phyloP scores from a whole-genome alignment of 2,329 filamentous ascomycete genomes.

The Phialocephala sp. region DNA sequence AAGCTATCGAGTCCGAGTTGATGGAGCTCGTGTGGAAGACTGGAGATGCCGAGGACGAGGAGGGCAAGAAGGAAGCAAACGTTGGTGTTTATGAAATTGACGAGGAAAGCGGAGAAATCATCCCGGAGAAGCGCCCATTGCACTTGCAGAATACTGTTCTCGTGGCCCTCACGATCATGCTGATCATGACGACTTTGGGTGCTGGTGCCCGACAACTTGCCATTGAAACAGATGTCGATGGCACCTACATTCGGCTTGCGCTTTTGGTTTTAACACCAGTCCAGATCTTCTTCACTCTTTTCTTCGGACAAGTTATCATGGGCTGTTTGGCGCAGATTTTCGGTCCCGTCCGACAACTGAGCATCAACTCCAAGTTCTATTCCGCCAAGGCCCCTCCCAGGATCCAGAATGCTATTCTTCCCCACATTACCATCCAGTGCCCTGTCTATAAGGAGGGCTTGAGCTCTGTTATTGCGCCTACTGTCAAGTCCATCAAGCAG shows the following conservation, averaged over 20 bases:
- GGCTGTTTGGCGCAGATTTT: conserved; percentile 78
- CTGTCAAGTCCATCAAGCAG: conserved; percentile 77
- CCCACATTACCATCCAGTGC: conserved; percentile 82
- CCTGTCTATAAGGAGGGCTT: conserved; percentile 89
- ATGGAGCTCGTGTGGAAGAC: conserved; percentile 79
- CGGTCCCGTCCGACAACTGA: conserved; percentile 75
- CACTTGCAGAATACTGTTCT: conserved; percentile 74
- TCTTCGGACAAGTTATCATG: conserved; percentile 80
- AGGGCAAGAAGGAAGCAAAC: conserved; percentile 55
- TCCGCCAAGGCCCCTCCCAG: conserved; percentile 73
- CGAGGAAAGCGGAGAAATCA: conserved; percentile 71
- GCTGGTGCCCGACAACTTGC: conserved; percentile 73
- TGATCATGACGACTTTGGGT: conserved; percentile 71
- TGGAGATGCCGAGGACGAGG: conserved; percentile 60
- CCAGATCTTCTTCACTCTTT: conserved; percentile 81
- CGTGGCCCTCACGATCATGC: conserved; percentile 67
- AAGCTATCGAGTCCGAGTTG: conserved; percentile 75
- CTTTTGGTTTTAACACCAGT: conserved; percentile 71
- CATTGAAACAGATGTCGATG: conserved; percentile 70
- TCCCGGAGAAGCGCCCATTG: conserved; percentile 68
- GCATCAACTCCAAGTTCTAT: conserved; percentile 80
- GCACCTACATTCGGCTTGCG: conserved; percentile 64
- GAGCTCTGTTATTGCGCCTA: conserved; percentile 74
- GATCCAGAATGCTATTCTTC: conserved; percentile 61
- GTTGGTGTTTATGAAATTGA: conserved; percentile 65